phyloP scores from a whole-genome alignment of 139 green algal genomes.

The Zygnema cylindricum region DNA sequence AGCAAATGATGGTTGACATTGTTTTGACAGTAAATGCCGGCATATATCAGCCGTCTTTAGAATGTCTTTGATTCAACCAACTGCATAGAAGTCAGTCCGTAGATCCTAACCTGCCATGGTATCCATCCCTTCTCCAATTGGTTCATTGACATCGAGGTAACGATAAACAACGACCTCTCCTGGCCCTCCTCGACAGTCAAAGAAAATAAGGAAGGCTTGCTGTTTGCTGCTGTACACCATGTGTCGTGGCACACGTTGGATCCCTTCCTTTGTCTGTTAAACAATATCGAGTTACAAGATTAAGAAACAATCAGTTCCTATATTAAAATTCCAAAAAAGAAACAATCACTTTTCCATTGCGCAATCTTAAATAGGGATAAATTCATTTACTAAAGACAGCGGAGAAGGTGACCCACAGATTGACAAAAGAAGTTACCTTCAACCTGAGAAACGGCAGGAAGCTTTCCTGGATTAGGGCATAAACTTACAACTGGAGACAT shows the following conservation, averaged over 20 bases:
- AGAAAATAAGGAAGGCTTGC: conserved; percentile 49
- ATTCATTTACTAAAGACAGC: too few species aligned
- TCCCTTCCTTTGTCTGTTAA: conserved; percentile 8
- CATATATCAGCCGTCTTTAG: too few species aligned
- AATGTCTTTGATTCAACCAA: too few species aligned
- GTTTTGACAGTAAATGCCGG: too few species aligned
- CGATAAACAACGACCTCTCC: conserved; percentile 39
- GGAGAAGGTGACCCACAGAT: too few species aligned
- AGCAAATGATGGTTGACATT: too few species aligned
- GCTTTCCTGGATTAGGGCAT: neutral
- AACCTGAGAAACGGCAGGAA: too few species aligned
- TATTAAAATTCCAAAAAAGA: too few species aligned
- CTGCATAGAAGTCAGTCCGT: too few species aligned
- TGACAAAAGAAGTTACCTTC: too few species aligned
- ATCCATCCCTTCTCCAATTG: conserved; percentile 16
- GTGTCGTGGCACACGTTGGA: conserved; percentile 22
- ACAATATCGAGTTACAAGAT: neutral
- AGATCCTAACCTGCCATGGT: conserved; percentile 28
- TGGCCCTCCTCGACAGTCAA: conserved; percentile 30
- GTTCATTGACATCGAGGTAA: conserved; percentile 32
- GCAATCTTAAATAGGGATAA: too few species aligned
- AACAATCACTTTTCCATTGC: too few species aligned
- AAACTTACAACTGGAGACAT: conserved; percentile 20
- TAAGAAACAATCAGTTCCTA: neutral
- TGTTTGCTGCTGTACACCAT: conserved; percentile 54